Conservation (phyloP, 2,329 filamentous ascomycete species). For the Penicillium sumatraense region DNA sequence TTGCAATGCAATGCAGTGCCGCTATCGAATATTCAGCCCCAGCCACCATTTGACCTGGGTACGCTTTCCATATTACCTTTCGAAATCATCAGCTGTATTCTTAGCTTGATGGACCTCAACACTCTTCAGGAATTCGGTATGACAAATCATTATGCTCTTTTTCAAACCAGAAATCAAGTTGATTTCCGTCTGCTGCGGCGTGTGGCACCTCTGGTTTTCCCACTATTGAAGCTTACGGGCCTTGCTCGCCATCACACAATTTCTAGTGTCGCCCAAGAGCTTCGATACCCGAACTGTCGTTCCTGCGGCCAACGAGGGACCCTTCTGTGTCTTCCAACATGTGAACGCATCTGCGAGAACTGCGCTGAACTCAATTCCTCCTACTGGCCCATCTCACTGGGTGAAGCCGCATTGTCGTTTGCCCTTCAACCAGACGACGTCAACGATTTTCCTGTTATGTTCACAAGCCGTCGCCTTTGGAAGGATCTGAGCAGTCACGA, state of each 20-base stretch:
- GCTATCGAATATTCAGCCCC: neutral
- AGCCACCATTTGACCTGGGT: neutral
- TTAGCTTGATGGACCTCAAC: constrained; percentile 2
- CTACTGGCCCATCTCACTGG: constrained; percentile 5
- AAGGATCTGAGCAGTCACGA: no score
- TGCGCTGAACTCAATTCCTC: constrained; percentile 8
- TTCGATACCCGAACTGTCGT: constrained; percentile 12
- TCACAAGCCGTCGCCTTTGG: no score
- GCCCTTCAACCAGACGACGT: neutral
- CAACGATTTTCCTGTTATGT: no score
- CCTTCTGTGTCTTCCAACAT: constrained; percentile 12
- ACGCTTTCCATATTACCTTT: neutral
- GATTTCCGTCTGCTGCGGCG: neutral
- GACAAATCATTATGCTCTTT: constrained; percentile 1
- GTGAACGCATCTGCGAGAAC: constrained; percentile 15
- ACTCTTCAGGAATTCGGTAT: neutral
- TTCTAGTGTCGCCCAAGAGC: constrained; percentile 6
- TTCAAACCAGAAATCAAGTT: neutral
- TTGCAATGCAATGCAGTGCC: no score
- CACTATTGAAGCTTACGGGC: neutral
- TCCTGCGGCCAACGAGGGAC: constrained; percentile 8
- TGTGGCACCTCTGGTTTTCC: neutral
- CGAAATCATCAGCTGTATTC: constrained; percentile 7
- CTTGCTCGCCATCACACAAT: neutral
- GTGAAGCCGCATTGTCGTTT: constrained; percentile 3